phyloP scores from a whole-genome alignment of 2,329 filamentous ascomycete genomes.

The Cladorrhinum sp. region DNA sequence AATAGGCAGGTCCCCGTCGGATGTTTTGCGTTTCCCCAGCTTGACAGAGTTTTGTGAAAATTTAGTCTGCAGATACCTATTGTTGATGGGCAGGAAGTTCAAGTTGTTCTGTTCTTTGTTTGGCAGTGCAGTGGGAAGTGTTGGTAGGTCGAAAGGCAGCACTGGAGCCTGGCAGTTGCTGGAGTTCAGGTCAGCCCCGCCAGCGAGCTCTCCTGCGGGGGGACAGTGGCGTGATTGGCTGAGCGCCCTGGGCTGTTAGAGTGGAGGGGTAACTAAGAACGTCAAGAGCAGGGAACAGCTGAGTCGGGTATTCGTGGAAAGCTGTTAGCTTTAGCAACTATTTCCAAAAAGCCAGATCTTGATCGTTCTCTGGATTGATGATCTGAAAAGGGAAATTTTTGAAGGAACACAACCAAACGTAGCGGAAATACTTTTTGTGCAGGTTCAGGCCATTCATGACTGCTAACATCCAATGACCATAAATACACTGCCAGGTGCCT shows the following conservation, averaged over 20 bases:
- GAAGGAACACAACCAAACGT: too few relatives aligned
- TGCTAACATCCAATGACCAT: constrained; percentile 15
- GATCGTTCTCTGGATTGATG: too few relatives aligned
- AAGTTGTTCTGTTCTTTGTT: background rate
- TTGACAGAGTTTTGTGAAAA: constrained; percentile 37
- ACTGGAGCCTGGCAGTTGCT: constrained; percentile 3
- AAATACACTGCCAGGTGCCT: constrained; percentile 4
- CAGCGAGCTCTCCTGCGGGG: constrained; percentile 14
- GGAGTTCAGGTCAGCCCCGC: constrained; percentile 18
- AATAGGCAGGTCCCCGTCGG: constrained; percentile 55
- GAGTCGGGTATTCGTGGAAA: background rate
- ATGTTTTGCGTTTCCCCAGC: constrained; percentile 67
- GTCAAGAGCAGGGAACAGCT: background rate
- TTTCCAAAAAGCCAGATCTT: background rate
- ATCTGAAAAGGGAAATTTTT: too few relatives aligned
- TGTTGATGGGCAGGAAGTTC: too few relatives aligned
- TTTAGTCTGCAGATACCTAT: background rate
- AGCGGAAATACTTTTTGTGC: too few relatives aligned
- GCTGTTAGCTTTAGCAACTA: background rate
- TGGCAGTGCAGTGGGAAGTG: background rate
- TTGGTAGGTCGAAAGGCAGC: constrained; percentile 1
- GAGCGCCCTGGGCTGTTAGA: constrained; percentile 2
- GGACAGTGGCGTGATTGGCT: constrained; percentile 11
- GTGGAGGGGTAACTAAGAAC: constrained; percentile 3
- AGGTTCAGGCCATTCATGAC: constrained; percentile 2